Evolutionary conservation across 1,284 basidiomycete genomes (phyloP), one percentile per base, ranked within the genome.

Genomic region (Coniophora puteana): DNA sequence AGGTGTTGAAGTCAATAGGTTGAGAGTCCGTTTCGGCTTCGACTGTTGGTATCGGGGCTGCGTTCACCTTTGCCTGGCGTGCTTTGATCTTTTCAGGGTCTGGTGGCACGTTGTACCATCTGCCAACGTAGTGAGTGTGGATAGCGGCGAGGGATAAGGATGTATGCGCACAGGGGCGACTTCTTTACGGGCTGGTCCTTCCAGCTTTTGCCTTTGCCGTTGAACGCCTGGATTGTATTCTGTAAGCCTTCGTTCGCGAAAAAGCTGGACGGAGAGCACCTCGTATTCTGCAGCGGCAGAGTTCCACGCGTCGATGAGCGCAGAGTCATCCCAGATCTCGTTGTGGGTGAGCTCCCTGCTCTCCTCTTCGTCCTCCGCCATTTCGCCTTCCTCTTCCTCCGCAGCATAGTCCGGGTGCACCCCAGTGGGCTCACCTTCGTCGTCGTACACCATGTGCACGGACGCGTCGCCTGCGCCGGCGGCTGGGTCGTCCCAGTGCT

Each of bases 261-360:
- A 30, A 29, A 37, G 21, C 8, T 38, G 14, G 29, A 37, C 24
- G 14, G 10, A 58, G 59, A 31, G n/a, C 48, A 79, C 80, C 65
- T 83, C 72, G 49, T 89, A 89, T 55, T 89, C 87, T 43, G 84
- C 83, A 48, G 72, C 76, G 14, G 86, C 87, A 45, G 86, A 80
- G 56, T 89, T 74, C 87, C 87, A 89, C 17, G 86, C 87, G 40
- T 83, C 72, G 31, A 89, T 75, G 43, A 90, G 72, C 4, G 83
- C 85, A 29, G 83, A 83, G 55, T 90, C 86, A 50, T 90, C 87
- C 86, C 86, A 89, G 28, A 88, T 78, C 53, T 89, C 87, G 37
- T 80, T 74, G 28, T 82, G 72, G 4, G 80, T 79, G 42, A 89
- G 68, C 43, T 77, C 70, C 36, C 80, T 68, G 48, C 76, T 78